Percentiles rank a stretch among this genome's conserved stretches.
phyloP scores from a whole-genome alignment of 371 early-diverging fungal species.

The Apophysomyces elegans region DNA sequence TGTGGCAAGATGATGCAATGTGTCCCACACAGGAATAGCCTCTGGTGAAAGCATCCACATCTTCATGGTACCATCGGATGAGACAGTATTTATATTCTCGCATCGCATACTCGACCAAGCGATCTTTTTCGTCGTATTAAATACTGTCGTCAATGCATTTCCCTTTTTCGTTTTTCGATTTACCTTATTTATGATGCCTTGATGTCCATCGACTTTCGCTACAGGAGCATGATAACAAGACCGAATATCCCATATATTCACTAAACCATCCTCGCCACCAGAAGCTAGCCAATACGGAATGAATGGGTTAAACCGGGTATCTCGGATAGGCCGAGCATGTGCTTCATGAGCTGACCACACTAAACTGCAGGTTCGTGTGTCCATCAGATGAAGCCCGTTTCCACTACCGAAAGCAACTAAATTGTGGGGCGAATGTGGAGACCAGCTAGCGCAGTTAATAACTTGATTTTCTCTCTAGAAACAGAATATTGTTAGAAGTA shows the following conservation, averaged over 20 bases:
- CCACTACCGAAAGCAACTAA: slow-evolving; percentile 35
- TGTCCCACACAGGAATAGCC: slow-evolving; percentile 29
- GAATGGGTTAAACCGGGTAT: slow-evolving; percentile 73
- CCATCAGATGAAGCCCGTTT: slow-evolving; percentile 31
- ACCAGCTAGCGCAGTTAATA: slow-evolving; percentile 36
- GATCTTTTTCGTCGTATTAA: slow-evolving; percentile 25
- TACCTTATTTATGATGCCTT: slow-evolving; percentile 51
- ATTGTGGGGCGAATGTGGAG: slow-evolving; percentile 35
- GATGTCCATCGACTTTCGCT: slow-evolving; percentile 62
- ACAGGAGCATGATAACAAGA: slow-evolving; percentile 51
- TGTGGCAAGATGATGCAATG: slow-evolving; percentile 19
- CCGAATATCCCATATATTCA: slow-evolving; percentile 82
- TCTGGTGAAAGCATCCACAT: slow-evolving; percentile 48
- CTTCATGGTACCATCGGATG: slow-evolving; percentile 55
- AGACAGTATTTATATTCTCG: slow-evolving; percentile 57
- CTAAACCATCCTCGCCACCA: slow-evolving; percentile 66
- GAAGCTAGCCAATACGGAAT: slow-evolving; percentile 84
- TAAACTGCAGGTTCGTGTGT: slow-evolving; percentile 21
- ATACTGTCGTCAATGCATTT: neutral
- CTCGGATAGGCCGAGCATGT: slow-evolving; percentile 52
- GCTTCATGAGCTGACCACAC: slow-evolving; percentile 36
- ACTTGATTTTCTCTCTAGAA: too few species aligned
- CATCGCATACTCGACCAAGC: slow-evolving; percentile 67
- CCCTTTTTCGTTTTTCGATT: neutral
- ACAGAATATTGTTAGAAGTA: too few species aligned